Evolutionary conservation across 345 rosid genomes (phyloP).

Genomic region (Atalantia buxifolia): DNA sequence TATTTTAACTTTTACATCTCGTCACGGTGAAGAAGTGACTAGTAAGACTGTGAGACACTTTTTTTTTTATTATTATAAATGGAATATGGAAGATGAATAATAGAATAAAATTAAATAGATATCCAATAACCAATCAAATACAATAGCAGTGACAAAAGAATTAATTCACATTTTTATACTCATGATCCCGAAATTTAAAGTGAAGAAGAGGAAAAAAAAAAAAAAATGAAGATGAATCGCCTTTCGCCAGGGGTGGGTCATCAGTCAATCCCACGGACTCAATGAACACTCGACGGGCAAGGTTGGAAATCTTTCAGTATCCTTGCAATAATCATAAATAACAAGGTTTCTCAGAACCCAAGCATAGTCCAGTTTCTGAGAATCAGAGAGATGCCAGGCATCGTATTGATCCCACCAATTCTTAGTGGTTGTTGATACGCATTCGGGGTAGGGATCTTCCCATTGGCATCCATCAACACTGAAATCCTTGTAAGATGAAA

Average conservation of each 20-base stretch:
- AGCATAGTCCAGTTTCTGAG: constrained; percentile 77
- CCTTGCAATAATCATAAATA: constrained; percentile 83
- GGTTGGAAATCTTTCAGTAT: constrained; percentile 49
- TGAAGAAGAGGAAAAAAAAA: too few relatives aligned
- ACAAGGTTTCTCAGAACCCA: constrained; percentile 94
- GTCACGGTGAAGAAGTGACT: background rate
- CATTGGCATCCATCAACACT: constrained; percentile 82
- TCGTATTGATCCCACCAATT: constrained; percentile 93
- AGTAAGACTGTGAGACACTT: too few relatives aligned
- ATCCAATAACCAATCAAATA: background rate
- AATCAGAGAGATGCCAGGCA: constrained; percentile 83
- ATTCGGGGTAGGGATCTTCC: constrained; percentile 87
- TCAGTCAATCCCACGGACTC: constrained; percentile 72
- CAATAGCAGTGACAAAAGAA: background rate
- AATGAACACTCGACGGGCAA: constrained; percentile 77
- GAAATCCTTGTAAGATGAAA: constrained; percentile 84
- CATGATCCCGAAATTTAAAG: background rate
- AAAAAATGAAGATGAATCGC: too few relatives aligned
- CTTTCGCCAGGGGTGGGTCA: background rate
- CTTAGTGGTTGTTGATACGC: constrained; percentile 82
- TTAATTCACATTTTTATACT: background rate
- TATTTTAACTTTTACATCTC: too few relatives aligned
- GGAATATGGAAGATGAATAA: background rate
- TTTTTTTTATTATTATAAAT: too few relatives aligned
- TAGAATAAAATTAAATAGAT: background rate